These are phyloP conservation scores for Fraxinus excelsior DNA, from an alignment of 257 asterid genomes.

Conservation along the genomic window DNA sequence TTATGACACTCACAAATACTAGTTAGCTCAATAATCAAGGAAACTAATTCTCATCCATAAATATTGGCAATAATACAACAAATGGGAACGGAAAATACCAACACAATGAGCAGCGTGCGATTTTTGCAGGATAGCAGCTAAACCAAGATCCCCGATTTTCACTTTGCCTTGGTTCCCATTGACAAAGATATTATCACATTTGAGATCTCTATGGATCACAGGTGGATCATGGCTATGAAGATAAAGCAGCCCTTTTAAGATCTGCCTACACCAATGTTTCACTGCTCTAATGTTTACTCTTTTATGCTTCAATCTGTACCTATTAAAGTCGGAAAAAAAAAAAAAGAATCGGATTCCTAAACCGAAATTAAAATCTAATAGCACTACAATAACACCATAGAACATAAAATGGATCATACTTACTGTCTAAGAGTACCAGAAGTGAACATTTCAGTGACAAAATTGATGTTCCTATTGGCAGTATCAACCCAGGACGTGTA, in stretches of 20 bases:
- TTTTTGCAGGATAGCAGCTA: slow-evolving; percentile 45
- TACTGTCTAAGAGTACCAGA: slow-evolving; percentile 47
- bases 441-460: slow-evolving; percentile 49
- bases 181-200: slow-evolving; percentile 51
- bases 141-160: slow-evolving; percentile 51
- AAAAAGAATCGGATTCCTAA: neutral
- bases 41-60: neutral
- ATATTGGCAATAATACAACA: neutral
- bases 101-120: slow-evolving; percentile 45
- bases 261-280: slow-evolving; percentile 52
- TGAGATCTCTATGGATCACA: slow-evolving; percentile 52
- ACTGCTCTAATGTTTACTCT: slow-evolving; percentile 46
- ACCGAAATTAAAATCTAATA: neutral
- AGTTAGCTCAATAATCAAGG: neutral
- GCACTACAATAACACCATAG: neutral
- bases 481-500: slow-evolving; percentile 48
- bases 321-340: neutral
- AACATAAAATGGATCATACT: neutral
- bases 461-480: slow-evolving; percentile 37
- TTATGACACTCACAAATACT: neutral
- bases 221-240: slow-evolving; percentile 54
- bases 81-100: neutral
- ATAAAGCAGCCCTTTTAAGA: slow-evolving; percentile 42
- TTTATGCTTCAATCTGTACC: slow-evolving; percentile 41
- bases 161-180: slow-evolving; percentile 52